phyloP scores from a whole-genome alignment of 2,329 filamentous ascomycete species.

The Colletotrichum musae region DNA sequence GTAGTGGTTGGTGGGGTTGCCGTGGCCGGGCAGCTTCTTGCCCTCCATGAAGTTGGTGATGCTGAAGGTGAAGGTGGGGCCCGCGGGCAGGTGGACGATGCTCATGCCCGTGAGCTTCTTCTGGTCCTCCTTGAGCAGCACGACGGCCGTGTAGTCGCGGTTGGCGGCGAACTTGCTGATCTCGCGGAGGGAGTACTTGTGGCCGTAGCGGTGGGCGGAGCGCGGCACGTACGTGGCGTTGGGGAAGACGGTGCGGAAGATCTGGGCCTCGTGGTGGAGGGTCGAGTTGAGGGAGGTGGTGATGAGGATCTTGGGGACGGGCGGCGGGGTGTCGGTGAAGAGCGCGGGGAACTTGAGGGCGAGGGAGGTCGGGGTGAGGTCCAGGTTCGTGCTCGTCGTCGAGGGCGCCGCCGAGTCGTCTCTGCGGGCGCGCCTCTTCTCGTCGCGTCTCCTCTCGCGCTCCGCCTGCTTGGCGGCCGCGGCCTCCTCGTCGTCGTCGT shows the following conservation, averaged over 20 bases:
- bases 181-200: conserved; percentile 94
- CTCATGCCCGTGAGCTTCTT: conserved; percentile 88
- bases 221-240: conserved; percentile 90
- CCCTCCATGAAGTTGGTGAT: conserved; percentile 93
- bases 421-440: conserved; percentile 55
- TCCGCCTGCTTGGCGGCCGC: conserved; percentile 60
- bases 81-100: conserved; percentile 85
- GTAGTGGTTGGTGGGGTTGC: conserved; percentile 88
- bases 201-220: conserved; percentile 83
- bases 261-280: conserved; percentile 85
- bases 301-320: conserved; percentile 86
- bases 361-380: conserved; percentile 73
- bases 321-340: conserved; percentile 71
- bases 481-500: conserved; percentile 66
- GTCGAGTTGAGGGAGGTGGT: conserved; percentile 93
- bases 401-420: conserved; percentile 70
- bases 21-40: conserved; percentile 89
- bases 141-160: conserved; percentile 84
- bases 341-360: conserved; percentile 74
- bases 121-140: conserved; percentile 89
- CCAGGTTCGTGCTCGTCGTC: conserved; percentile 74
- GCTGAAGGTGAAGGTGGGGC: conserved; percentile 93
- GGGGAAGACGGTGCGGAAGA: conserved; percentile 87
- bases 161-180: conserved; percentile 89
- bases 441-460: conserved; percentile 45